A percentile compares a stretch with the other conserved stretches of the same genome.
Evolutionary conservation across 208 protist genomes (phyloP).

Genomic region (Trypanosoma caninum): DNA sequence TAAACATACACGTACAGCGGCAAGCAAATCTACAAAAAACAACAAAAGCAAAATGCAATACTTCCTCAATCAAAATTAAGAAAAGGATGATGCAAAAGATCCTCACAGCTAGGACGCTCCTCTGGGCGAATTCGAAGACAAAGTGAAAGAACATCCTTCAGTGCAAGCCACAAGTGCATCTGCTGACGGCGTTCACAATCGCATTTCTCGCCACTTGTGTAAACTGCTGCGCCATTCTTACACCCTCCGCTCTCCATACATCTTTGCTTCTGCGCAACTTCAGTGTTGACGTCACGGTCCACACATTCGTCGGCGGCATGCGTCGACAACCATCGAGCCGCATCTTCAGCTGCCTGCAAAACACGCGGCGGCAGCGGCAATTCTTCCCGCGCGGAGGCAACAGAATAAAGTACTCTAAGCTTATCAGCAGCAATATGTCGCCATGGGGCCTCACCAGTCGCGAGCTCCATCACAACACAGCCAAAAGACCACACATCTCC

Average conservation of each 20-base stretch:
- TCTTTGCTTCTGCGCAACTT: neutral
- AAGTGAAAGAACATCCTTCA: slow-evolving; percentile 48
- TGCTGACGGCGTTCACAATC: slow-evolving; percentile 1
- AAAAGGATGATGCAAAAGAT: slow-evolving; percentile 71
- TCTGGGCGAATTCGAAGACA: slow-evolving; percentile 64
- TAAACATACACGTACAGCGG: no score
- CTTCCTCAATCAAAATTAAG: slow-evolving; percentile 22
- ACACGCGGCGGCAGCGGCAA: slow-evolving; percentile 68
- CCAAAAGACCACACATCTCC: slow-evolving; percentile 44
- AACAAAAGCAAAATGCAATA: no score
- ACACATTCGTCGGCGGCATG: neutral
- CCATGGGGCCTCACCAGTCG: slow-evolving; percentile 28
- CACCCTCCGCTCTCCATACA: neutral
- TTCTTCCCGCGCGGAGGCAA: slow-evolving; percentile 43
- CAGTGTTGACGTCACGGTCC: neutral
- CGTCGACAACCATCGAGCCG: slow-evolving; percentile 26
- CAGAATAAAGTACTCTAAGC: slow-evolving; percentile 15
- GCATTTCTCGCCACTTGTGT: neutral
- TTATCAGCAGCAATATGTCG: slow-evolving; percentile 21
- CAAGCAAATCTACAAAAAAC: no score
- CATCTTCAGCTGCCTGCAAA: slow-evolving; percentile 35
- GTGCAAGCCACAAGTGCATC: slow-evolving; percentile 41
- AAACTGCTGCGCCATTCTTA: neutral
- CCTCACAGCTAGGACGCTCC: slow-evolving; percentile 50
- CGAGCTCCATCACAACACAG: slow-evolving; percentile 38